These are phyloP conservation scores for Botrytis fabae DNA, from an alignment of 2,329 filamentous ascomycete species.

Conservation along the genomic window DNA sequence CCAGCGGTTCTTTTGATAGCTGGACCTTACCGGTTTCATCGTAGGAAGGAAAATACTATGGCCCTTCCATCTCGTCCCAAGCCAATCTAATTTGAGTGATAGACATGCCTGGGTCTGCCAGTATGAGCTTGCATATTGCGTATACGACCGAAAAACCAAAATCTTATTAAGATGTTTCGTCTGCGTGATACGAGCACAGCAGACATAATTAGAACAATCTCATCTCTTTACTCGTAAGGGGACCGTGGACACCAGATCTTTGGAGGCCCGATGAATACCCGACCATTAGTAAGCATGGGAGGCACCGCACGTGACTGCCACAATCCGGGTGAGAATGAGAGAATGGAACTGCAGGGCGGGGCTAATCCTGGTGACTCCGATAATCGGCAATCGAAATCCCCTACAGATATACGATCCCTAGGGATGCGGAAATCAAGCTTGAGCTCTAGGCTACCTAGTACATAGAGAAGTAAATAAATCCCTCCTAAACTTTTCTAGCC, in stretches of 20 bases:
- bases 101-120: neutral
- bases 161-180: neutral
- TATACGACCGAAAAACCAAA: neutral
- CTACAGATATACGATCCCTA: neutral
- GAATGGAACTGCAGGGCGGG: slow-evolving; percentile 4
- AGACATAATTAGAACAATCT: neutral
- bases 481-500: neutral
- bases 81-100: neutral
- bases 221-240: neutral
- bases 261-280: slow-evolving; percentile 2
- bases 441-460: neutral
- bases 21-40: neutral
- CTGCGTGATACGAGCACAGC: neutral
- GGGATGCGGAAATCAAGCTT: slow-evolving; percentile 4
- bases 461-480: neutral
- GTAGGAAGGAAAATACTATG: neutral
- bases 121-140: neutral
- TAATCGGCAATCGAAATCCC: neutral
- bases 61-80: neutral
- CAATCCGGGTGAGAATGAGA: neutral
- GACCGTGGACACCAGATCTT: neutral
- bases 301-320: neutral
- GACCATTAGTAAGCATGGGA: neutral
- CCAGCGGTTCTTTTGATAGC: neutral
- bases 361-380: neutral